Conservation (phyloP, 176 grass and related monocot species). For the Triticum urartu region DNA sequence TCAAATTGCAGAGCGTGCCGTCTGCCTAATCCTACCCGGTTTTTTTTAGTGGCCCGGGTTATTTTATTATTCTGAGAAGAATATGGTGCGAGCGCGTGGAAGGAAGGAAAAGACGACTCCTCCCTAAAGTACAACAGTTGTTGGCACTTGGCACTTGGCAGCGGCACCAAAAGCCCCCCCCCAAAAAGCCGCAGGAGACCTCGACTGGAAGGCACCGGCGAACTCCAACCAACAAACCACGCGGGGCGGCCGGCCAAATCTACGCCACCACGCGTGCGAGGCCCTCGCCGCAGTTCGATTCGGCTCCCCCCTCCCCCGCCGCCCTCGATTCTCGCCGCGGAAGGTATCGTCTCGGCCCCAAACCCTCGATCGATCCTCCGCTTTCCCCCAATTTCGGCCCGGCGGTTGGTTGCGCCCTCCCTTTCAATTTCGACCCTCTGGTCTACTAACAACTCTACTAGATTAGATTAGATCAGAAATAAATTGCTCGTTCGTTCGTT, state of each 20-base stretch:
- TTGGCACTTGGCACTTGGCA: constrained; percentile 15
- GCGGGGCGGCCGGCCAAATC: constrained; percentile 26
- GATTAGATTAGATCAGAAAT: not conserved
- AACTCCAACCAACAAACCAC: not conserved
- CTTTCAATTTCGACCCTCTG: not conserved
- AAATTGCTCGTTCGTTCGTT: not conserved
- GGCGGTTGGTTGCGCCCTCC: not conserved
- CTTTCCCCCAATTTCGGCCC: not conserved
- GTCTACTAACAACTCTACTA: not conserved
- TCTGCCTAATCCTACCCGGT: not conserved
- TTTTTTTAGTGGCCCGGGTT: not conserved
- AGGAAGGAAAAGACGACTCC: not conserved
- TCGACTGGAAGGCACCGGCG: constrained; percentile 33
- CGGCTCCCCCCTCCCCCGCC: not conserved
- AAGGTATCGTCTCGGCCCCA: constrained; percentile 20
- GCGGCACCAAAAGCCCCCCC: not conserved
- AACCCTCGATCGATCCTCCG: not conserved
- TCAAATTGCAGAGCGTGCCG: not conserved
- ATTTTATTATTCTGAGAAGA: not conserved
- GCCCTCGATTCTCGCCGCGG: not conserved
- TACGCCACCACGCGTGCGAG: not conserved
- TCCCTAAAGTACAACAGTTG: not conserved
- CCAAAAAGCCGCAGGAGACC: constrained; percentile 3
- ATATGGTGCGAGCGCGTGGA: not conserved
- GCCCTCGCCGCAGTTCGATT: constrained; percentile 16